phyloP scores from a whole-genome alignment of 164 flowering plant genomes.

The Liquidambar formosana region DNA sequence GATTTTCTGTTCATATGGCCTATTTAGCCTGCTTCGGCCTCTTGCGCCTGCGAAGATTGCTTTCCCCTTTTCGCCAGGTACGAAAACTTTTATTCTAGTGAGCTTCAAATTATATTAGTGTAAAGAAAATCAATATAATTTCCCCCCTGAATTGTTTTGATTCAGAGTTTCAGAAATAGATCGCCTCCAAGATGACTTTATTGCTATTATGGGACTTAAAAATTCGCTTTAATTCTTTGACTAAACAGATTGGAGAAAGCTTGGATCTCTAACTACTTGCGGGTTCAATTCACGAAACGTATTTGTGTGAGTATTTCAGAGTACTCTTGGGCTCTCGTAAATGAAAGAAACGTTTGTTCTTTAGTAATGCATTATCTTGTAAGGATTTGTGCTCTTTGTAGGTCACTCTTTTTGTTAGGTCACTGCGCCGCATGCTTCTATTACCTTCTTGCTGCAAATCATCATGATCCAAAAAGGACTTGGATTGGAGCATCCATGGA shows the following conservation, averaged over 20 bases:
- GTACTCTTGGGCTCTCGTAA: not conserved
- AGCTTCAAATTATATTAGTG: too few species aligned
- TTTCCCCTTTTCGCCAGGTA: constrained; percentile 83
- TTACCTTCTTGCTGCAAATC: constrained; percentile 7
- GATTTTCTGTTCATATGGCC: constrained; percentile 50
- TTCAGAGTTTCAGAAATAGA: too few species aligned
- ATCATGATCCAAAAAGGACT: constrained; percentile 5
- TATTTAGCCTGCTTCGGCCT: constrained; percentile 95
- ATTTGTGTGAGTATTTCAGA: constrained; percentile 63
- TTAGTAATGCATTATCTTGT: not conserved
- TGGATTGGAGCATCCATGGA: constrained; percentile 8
- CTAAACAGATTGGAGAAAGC: constrained; percentile 85
- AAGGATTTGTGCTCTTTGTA: not conserved
- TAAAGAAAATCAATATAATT: too few species aligned
- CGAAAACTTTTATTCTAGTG: not conserved
- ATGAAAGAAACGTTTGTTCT: too few species aligned
- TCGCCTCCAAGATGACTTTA: too few species aligned
- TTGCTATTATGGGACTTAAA: too few species aligned
- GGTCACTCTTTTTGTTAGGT: constrained; percentile 12
- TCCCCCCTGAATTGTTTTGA: not conserved
- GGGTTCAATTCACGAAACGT: constrained; percentile 85
- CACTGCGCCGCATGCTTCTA: constrained; percentile 15
- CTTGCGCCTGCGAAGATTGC: constrained; percentile 97
- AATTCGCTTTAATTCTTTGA: constrained; percentile 5
- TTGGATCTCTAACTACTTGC: constrained; percentile 74